Evolutionary conservation across 75 land plant species (phyloP), one percentile per base, ranked within the genome.

Genomic region (Sequoia sempervirens): DNA sequence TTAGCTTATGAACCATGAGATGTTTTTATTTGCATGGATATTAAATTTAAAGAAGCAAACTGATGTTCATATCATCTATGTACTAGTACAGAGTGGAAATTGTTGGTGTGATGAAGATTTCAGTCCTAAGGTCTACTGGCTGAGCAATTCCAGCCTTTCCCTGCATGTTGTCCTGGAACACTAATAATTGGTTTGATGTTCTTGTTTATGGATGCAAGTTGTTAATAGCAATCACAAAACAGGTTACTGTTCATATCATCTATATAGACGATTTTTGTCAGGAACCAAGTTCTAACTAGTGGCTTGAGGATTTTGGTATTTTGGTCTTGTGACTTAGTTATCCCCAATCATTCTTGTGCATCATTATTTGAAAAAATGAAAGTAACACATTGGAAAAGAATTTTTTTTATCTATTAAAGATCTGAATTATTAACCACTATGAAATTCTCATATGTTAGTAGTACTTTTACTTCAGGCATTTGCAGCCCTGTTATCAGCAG

Each of bases 401-500:
- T n/a, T 26, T 45, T 2, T 28, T 78, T 75, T 32, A 20, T 38
- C 36, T 47, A 37, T 80, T 10, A 54, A 81, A 58, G 37, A 28
- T 58, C 26, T 13, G 37, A 80, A 20, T 32, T 46, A 47, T 80
- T 45, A 50, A 28, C 32, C 58, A 28, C 54, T n/a, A 50, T 12
- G 14, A 50, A 50, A 50, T 54, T 30, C 32, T 78, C 14, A 9
- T 81, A 9, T 54, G 20, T 50, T 32, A 11, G 3, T 75, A 28
- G 46, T 43, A 28, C n/a, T 37, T 85, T 10, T 3, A 36, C 26
- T 45, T 47, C 81, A 96, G 98, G 91, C 97, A 52, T 96, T 96
- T 88, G 96, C 96, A 85, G 91, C 88, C 20, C 82, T 95, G 75
- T 84, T 96, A 81, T 86, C 95, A 28, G 87, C 97, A 43, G 87